These are phyloP conservation scores for Cutaneotrichosporon dermatis DNA, from an alignment of 1,284 basidiomycete genomes.

Conservation along the genomic window DNA sequence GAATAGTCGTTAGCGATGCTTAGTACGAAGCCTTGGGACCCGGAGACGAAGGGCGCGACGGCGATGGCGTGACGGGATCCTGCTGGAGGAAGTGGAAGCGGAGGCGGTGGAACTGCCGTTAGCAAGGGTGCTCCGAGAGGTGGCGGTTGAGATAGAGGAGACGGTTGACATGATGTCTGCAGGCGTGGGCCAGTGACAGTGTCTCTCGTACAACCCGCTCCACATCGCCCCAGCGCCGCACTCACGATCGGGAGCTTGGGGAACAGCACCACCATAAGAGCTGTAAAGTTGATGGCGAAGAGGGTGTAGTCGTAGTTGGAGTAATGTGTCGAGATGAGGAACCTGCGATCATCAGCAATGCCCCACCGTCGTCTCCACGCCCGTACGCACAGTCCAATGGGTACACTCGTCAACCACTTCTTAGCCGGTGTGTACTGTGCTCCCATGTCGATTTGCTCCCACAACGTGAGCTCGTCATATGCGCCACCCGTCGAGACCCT, in stretches of 20 bases:
- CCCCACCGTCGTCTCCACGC: too few species aligned
- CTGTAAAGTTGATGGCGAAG: constrained; percentile 85
- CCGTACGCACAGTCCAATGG: constrained; percentile 83
- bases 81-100: constrained; percentile 47
- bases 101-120: constrained; percentile 45
- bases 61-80: constrained; percentile 33
- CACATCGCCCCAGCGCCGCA: too few species aligned
- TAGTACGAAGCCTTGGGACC: constrained; percentile 4
- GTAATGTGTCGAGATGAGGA: constrained; percentile 96
- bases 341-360: constrained; percentile 55
- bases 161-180: not conserved
- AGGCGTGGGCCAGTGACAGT: too few species aligned
- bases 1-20: not conserved
- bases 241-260: constrained; percentile 77
- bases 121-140: not conserved
- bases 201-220: too few species aligned
- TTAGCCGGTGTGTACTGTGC: constrained; percentile 98
- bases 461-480: constrained; percentile 94
- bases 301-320: constrained; percentile 90
- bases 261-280: constrained; percentile 75
- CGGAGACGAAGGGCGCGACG: constrained; percentile 41
- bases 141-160: not conserved
- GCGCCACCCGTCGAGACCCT: constrained; percentile 68
- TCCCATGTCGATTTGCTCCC: constrained; percentile 99
- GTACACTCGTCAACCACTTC: constrained; percentile 92